Evolutionary conservation across 352 stramenopile species (phyloP).

Genomic region (Globisporangium cystogenes): DNA sequence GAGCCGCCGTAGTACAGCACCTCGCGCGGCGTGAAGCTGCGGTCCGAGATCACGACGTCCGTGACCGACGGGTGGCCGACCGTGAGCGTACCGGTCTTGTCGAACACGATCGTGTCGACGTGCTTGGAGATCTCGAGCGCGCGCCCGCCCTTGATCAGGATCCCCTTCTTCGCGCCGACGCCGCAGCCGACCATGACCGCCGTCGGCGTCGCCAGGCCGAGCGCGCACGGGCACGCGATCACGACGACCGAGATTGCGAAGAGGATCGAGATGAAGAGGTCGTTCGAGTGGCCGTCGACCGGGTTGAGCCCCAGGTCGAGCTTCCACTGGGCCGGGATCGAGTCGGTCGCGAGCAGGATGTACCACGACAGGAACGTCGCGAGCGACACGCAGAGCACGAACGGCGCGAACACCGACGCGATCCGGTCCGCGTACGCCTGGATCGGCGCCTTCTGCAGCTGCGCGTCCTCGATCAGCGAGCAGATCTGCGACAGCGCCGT

Average conservation of each 20-base stretch:
- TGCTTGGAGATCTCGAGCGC: conserved; percentile 79
- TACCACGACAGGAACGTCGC: conserved; percentile 62
- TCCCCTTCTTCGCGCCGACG: conserved; percentile 81
- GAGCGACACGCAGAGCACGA: conserved; percentile 53
- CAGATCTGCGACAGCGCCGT: conserved; percentile 72
- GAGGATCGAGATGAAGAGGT: conserved; percentile 66
- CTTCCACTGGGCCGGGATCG: conserved; percentile 48
- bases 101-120: conserved; percentile 88
- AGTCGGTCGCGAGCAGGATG: conserved; percentile 36
- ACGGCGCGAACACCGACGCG: conserved; percentile 58
- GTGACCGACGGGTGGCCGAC: conserved; percentile 73
- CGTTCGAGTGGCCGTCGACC: conserved; percentile 50
- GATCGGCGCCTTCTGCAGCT: conserved; percentile 85
- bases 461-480: conserved; percentile 83
- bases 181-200: conserved; percentile 87
- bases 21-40: conserved; percentile 54
- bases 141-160: conserved; percentile 86
- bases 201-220: conserved; percentile 80
- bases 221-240: conserved; percentile 82
- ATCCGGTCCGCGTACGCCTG: conserved; percentile 79
- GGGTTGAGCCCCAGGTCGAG: conserved; percentile 40
- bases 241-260: conserved; percentile 88
- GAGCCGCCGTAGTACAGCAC: conserved; percentile 77
- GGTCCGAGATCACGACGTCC: conserved; percentile 68
- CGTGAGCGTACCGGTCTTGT: conserved; percentile 93